Evolutionary conservation across 139 green algal genomes (phyloP).

Genomic region (Micractinium sp.): DNA sequence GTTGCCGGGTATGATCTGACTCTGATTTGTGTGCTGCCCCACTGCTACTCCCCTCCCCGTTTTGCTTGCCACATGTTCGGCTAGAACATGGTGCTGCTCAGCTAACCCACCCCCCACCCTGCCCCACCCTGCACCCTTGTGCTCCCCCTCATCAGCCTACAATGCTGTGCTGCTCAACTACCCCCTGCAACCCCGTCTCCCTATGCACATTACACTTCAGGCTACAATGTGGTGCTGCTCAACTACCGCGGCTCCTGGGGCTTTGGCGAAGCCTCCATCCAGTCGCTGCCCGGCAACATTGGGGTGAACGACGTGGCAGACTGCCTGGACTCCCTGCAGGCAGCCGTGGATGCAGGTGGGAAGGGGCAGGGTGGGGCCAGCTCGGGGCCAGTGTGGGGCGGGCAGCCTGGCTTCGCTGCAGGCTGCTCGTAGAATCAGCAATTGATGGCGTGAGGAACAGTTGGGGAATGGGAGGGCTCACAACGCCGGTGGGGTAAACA

Average conservation of each 20-base stretch:
- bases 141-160: not conserved
- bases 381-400: too few relatives aligned
- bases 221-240: conserved; percentile 72
- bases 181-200: not conserved
- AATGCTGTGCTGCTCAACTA: not conserved
- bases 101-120: too few relatives aligned
- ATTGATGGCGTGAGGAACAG: not conserved
- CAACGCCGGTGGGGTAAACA: too few relatives aligned
- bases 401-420: not conserved
- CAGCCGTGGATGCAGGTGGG: conserved; percentile 47
- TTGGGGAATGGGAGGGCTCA: too few relatives aligned
- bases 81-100: too few relatives aligned
- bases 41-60: too few relatives aligned
- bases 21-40: too few relatives aligned
- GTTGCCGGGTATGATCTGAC: too few relatives aligned
- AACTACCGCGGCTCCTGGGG: conserved; percentile 85
- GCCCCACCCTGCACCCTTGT: not conserved
- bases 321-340: conserved; percentile 81
- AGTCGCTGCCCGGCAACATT: conserved; percentile 82
- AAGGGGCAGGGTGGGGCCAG: not conserved
- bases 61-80: too few relatives aligned
- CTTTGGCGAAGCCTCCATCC: conserved; percentile 83
- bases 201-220: not conserved
- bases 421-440: not conserved
- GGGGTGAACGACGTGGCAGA: conserved; percentile 86